Base-by-base conservation (phyloP, 2,329 filamentous ascomycete genomes). In the Penicillium expansum region DNA sequence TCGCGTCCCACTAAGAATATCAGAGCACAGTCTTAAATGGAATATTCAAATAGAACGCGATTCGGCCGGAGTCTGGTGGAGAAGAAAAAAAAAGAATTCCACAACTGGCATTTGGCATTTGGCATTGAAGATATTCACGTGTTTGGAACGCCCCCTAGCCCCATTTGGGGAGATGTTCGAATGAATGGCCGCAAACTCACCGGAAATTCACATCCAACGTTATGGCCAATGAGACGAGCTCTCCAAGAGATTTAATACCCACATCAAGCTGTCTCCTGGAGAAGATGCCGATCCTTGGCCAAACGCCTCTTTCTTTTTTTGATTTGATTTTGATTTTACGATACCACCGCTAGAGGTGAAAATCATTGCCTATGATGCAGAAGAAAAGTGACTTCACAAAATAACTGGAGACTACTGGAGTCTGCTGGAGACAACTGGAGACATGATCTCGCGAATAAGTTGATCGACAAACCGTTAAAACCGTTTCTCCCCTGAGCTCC, bases 401-500 rank as follows among this genome's bases (percentile, higher is more conserved):
- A 48, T 56, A 53, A 52, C n/a, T 48, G 8, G 47, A 56, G 22
- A 63, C 18, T 20, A 24, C 20, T 39, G 6, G 13, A 41, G 24
- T 3, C 3, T 5, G 5, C 24, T 24, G 24, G 24, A 29, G 38
- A 41, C 57, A 42, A 29, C 42, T 61, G 49, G 52, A 48, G 52
- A 50, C 43, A 55, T 43, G 47, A 55, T 55, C 45, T 37, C 16
- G 30, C n/a, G 24, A 7, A 20, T 30, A 38, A 24, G 44, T 18
- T 47, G 48, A 56, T 56, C 54, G 49, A 45, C 43, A 56, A 42
- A 61, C 59, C 62, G 64, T 66, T 62, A 55, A 35, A 58, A 59
- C 62, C 57, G 62, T 66, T 64, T 56, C 52, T 48, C 56, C 44
- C 58, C 52, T 51, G 50, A 59, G 55, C 4, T 45, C 43, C 43